Conservation (phyloP, 148 eudicot genomes). For the Gaultheria prostrata region DNA sequence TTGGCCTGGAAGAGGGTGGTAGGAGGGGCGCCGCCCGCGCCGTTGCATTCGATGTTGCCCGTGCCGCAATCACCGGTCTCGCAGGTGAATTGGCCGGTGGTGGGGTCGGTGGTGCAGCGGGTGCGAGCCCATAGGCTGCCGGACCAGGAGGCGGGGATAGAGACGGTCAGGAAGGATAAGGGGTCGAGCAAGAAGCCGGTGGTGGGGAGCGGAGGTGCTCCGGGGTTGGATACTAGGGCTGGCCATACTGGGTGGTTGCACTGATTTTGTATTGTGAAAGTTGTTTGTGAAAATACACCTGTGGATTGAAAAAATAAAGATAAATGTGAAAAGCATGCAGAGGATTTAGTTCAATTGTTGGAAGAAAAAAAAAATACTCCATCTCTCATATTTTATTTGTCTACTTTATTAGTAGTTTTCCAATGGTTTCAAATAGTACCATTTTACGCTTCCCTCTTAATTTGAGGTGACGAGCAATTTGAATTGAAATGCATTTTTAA, state of each 20-base stretch:
- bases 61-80: constrained; percentile 67
- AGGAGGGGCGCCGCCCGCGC: constrained; percentile 61
- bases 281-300: constrained; percentile 39
- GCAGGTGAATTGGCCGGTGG: constrained; percentile 46
- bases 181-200: constrained; percentile 55
- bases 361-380: too few species aligned
- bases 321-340: neutral
- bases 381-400: too few species aligned
- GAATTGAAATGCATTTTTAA: too few species aligned
- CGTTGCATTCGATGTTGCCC: constrained; percentile 46
- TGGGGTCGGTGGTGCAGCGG: constrained; percentile 40
- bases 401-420: too few species aligned
- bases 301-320: neutral
- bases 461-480: too few species aligned
- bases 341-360: too few species aligned
- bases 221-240: constrained; percentile 57
- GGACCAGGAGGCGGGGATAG: constrained; percentile 62
- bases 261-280: constrained; percentile 59
- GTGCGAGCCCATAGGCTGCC: constrained; percentile 84
- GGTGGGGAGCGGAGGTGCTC: constrained; percentile 48
- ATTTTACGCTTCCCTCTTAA: too few species aligned
- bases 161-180: constrained; percentile 29
- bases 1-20: constrained; percentile 80
- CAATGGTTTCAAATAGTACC: too few species aligned
- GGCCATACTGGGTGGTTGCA: constrained; percentile 77